Evolutionary conservation across 192 early-diverging fungal genomes (phyloP), one percentile per base, ranked within the genome.

Genomic region (Linnemannia hyalina): DNA sequence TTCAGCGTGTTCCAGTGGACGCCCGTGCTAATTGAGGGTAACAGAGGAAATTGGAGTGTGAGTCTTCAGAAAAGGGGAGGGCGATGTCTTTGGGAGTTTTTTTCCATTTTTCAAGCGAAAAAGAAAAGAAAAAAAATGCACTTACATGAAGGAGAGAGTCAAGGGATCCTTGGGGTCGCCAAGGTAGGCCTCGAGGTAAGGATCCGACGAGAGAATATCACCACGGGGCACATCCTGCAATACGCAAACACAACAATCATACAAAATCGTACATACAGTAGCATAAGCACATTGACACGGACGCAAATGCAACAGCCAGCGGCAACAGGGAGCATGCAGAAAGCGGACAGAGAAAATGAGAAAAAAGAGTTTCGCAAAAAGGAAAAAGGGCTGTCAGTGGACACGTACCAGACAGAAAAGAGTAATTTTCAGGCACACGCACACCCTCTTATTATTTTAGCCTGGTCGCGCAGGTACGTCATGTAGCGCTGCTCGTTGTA

Each of bases 1-100:
- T 80, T 80, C 22, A 86, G 44, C 13, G 84, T 86, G 36, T 71
- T 77, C 84, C 84, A 86, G 7, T 81, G 79, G 9, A 81, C 76
- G 15, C 84, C 84, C 23, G 84, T 86, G 11, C 84, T 86, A 41
- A 3, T 40, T 40, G 16, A 47, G n/a, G 13, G 35, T 41, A n/a
- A 23, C 16, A 68, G 18, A 26, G 9, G 16, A 7, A 74, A 82
- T 36, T 3, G 7, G 40, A 26, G 18, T 8, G 49, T 32, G 7
- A 63, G 6, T 52, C 38, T 60, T 13, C 13, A 13, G 44, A 46
- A 46, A 9, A 46, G 44, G n/a, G 0, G 8, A 15, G 70, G 4
- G 7, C 23, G 22, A 7, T 74, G 26, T 20, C 49, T 15, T 35
- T 15, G 6, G 35, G 35, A 1, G 35, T 26, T 3, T 16, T 36